Conservation (phyloP, 106 monocot genomes). For the Phalaenopsis equestris region DNA sequence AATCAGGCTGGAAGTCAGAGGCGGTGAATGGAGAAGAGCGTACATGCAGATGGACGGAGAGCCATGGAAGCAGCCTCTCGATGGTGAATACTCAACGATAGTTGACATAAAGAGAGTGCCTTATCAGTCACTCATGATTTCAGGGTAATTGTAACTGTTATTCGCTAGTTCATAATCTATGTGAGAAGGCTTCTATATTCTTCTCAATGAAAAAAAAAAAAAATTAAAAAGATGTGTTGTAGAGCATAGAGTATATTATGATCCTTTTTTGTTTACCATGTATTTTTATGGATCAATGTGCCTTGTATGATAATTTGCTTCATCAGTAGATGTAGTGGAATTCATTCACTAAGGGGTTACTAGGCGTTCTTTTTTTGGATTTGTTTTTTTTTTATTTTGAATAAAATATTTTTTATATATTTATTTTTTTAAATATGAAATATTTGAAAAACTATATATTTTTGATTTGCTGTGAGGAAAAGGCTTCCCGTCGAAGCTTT, state of each 20-base stretch:
- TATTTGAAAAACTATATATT: no score
- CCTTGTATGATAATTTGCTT: not conserved
- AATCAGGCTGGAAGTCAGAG: constrained; percentile 82
- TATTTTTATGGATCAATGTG: not conserved
- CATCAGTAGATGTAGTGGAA: not conserved
- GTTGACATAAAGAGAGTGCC: constrained; percentile 80
- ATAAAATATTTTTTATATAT: no score
- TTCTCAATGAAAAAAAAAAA: not conserved
- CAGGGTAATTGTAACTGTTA: constrained; percentile 16
- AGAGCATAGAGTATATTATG: not conserved
- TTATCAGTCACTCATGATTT: constrained; percentile 51
- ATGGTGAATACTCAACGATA: constrained; percentile 45
- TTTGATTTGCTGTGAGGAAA: no score
- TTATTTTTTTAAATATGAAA: no score
- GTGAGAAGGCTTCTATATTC: not conserved
- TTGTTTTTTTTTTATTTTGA: no score
- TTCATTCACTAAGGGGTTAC: not conserved
- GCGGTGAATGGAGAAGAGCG: constrained; percentile 57
- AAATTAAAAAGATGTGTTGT: not conserved
- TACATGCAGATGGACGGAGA: constrained; percentile 97
- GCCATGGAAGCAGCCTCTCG: constrained; percentile 90
- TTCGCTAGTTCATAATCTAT: no score
- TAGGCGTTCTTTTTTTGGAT: no score
- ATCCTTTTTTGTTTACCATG: not conserved
- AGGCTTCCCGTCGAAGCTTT: no score